phyloP scores from a whole-genome alignment of 2,329 filamentous ascomycete species.

The Alternaria infectoria region DNA sequence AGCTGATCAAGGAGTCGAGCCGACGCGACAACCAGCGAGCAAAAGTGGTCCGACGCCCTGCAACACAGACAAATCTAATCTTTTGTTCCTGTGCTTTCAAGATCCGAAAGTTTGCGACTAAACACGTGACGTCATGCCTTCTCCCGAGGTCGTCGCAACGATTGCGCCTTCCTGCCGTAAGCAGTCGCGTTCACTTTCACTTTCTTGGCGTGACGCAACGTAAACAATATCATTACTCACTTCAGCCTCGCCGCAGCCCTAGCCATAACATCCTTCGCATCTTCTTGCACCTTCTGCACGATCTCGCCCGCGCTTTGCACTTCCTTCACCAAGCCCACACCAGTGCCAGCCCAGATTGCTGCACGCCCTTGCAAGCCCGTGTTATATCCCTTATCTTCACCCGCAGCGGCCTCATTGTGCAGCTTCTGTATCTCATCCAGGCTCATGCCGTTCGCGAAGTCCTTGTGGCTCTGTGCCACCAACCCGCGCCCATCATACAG shows the following conservation, averaged over 20 bases:
- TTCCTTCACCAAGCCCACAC: conserved; percentile 63
- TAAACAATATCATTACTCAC: not conserved
- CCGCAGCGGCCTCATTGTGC: conserved; percentile 56
- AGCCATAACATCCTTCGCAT: conserved; percentile 44
- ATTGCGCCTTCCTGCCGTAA: not conserved
- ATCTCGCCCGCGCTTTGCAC: conserved; percentile 60
- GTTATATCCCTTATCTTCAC: conserved; percentile 59
- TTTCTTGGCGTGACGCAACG: not conserved
- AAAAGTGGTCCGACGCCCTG: not conserved
- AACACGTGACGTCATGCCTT: not conserved
- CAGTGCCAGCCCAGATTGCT: conserved; percentile 65
- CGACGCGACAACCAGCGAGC: not conserved
- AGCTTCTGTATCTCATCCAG: conserved; percentile 52
- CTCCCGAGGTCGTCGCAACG: not conserved
- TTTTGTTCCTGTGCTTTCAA: not conserved
- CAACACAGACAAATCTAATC: not conserved
- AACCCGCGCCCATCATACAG: conserved; percentile 65
- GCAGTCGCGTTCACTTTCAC: not conserved
- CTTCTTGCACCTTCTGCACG: conserved; percentile 51
- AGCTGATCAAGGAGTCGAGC: not conserved
- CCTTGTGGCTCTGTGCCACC: conserved; percentile 58
- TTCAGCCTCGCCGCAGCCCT: conserved; percentile 9
- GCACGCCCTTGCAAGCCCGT: conserved; percentile 58
- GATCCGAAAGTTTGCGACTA: not conserved
- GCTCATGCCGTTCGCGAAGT: conserved; percentile 47